Evolutionary conservation across 805 yeast genomes (phyloP).

Genomic region (Saccharomyces paradoxus): DNA sequence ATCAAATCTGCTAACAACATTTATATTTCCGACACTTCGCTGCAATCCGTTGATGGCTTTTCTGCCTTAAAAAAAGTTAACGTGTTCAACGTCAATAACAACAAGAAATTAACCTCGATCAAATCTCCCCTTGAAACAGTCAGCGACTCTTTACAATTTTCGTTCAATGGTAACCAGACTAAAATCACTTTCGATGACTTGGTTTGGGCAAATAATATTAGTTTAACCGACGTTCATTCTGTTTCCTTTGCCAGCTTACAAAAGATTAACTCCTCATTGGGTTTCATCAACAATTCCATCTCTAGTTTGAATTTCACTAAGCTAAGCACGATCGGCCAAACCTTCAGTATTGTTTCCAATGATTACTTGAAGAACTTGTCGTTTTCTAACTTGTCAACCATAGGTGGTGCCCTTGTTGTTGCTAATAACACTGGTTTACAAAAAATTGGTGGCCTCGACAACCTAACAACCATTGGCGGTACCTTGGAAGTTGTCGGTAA

Average conservation of each 20-base stretch:
- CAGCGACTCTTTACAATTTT: conserved; percentile 64
- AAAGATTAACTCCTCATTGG: conserved; percentile 70
- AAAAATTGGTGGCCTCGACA: conserved; percentile 63
- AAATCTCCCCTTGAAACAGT: conserved; percentile 68
- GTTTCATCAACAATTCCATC: conserved; percentile 68
- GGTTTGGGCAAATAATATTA: conserved; percentile 79
- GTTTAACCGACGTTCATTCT: conserved; percentile 72
- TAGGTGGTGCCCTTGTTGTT: conserved; percentile 92
- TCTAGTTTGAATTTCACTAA: conserved; percentile 45
- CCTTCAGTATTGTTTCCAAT: conserved; percentile 70
- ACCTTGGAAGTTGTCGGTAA: conserved; percentile 76
- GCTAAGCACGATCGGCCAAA: conserved; percentile 65
- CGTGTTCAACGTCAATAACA: conserved; percentile 83
- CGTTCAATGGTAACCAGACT: conserved; percentile 77
- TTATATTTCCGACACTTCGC: conserved; percentile 64
- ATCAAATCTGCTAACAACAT: conserved; percentile 67
- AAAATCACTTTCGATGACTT: conserved; percentile 62
- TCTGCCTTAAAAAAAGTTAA: conserved; percentile 36
- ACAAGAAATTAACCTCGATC: conserved; percentile 63
- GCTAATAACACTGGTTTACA: conserved; percentile 73
- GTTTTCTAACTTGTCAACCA: conserved; percentile 57
- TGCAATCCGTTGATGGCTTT: conserved; percentile 62
- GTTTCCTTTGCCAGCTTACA: conserved; percentile 62
- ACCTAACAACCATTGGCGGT: conserved; percentile 73
- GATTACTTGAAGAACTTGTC: conserved; percentile 58